Base-by-base conservation (phyloP, 1,284 basidiomycete species). In the Cryptococcus sp. region DNA sequence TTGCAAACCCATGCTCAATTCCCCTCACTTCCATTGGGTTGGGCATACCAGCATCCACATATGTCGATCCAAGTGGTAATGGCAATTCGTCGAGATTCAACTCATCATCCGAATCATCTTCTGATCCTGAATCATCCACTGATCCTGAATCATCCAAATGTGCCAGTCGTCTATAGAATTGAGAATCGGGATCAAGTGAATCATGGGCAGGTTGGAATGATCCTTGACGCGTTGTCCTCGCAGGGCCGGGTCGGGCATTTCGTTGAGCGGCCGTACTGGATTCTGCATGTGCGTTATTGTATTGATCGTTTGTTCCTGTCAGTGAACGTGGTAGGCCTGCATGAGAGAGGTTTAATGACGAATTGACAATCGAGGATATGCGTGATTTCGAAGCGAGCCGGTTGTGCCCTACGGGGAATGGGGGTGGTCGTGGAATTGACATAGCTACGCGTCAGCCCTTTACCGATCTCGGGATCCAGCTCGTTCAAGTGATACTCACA, bases 131-230 rank as follows among this genome's bases (percentile, higher is more conserved):
- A 9, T 34, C 32, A 10, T 54, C 50, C 23, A 59, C 63, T 1
- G 57, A 58, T 1, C 45, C 55, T 53, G 60, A 60, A 45, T 62
- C 57, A 31, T 57, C 61, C 31, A 56, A 45, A n/a, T 46, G 48
- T 19, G 45, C 49, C 14, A 45, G 42, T 1, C 55, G 53, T 19
- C 54, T 46, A 31, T 52, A 63, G 40, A 45, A 54, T 40, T 62
- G 57, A 16, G 50, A 55, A 18, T 61, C 63, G 5, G 49, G 50
- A 31, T 57, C 59, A 31, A 47, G 52, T 32, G 48, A 4, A 46
- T 53, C 47, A 16, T 39, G 36, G 16, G 36, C 16, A 19, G 36
- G 36, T 19, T 39, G 36, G 36, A 39, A 39, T 16, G 14, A n/a
- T 16, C 36, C 36, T 39, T 39, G 36, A 39, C 16, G 36, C 7